Base-by-base conservation (phyloP, 108 stramenopile species). In the Mediolabrus comicus region DNA sequence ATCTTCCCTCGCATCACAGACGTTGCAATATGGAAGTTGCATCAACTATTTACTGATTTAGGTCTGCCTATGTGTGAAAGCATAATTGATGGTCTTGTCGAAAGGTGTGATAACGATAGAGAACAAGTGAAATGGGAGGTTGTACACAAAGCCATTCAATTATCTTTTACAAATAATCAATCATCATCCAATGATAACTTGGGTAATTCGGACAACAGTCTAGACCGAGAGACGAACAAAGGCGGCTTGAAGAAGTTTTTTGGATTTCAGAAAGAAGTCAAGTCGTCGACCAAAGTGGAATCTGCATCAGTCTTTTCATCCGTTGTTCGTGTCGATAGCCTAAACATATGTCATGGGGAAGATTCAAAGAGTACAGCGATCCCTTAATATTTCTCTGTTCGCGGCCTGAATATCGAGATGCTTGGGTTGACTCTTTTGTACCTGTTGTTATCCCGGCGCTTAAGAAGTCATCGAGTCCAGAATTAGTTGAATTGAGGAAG, bases 301-400 rank as follows among this genome's bases (percentile, higher is more conserved):
- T 33, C 10, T 17, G 69, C 69, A 10, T 43, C 36, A 31, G 39
- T 69, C 11, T 69, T 69, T 49, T 43, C 55, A 22, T 49, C 41
- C 19, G 59, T 69, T 17, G 69, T 58, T 34, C 69, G 58, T 16
- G 59, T 69, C 0, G 59, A 69, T 24, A 69, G 49, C 25, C 69
- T 69, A 5, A 35, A 57, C 41, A 51, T 69, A 22, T 51, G 57
- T 59, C 58, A 69, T 11, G 38, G 33, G 12, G 31, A 53, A 33
- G 69, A 60, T 28, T 10, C 55, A 0, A 30, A 26, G 12, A 60
- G 41, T n/a, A 13, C 26, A 1, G 69, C 49, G 59, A 34, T 32
- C 58, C 69, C 7, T 30, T 69, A 3, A 19, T 59, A 22, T 69
- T 60, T 30, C 24, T 31, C 0, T 69, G 35, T 28, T 3, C 56